Base-by-base conservation (phyloP, 2,329 filamentous ascomycete species). In the Pseudogymnoascus sp. region DNA sequence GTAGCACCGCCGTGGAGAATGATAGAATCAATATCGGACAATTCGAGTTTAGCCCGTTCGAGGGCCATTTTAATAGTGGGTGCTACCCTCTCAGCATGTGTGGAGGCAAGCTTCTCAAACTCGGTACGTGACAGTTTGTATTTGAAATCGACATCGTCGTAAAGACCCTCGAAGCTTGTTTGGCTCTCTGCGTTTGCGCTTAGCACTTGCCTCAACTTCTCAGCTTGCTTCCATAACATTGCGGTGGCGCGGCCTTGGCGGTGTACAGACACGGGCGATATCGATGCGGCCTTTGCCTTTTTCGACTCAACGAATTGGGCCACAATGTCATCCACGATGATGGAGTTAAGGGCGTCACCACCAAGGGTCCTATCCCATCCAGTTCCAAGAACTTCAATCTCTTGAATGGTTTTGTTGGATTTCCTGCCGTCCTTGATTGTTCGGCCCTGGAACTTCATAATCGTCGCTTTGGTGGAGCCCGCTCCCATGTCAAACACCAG, bases 401-500 rank as follows among this genome's bases (percentile, higher is more conserved):
- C 95, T 74, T 98, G 95, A 33, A 99, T 79, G 1, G 92, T 97
- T 84, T 98, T 98, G 82, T 97, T 98, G 80, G 85, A 93, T 75
- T 90, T 92, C 68, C 92, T 93, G 62, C 93, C 78, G 70, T 97
- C 93, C 81, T 98, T 99, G 66, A 98, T 88, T 1, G 84, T 87
- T 69, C 89, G 88, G 73, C 90, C 89, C 75, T 97, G 93, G 78
- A 99, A 96, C 71, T 88, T 89, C 73, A 99, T 78, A 61, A 99
- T 80, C 6, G 92, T 95, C 4, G 93, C 93, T 70, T 91, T 96
- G 33, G 93, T 90, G 53, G 91, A 97, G 4, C 95, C 95, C 68
- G 95, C 93, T 68, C 95, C 95, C 93, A 99, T 98, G 74, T 99
- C 95, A 72, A 95, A 99, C 31, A 99, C 86, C 74, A 99, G 78